Base-by-base conservation (phyloP, 768 basidiomycete genomes). In the Mrakia frigida region DNA sequence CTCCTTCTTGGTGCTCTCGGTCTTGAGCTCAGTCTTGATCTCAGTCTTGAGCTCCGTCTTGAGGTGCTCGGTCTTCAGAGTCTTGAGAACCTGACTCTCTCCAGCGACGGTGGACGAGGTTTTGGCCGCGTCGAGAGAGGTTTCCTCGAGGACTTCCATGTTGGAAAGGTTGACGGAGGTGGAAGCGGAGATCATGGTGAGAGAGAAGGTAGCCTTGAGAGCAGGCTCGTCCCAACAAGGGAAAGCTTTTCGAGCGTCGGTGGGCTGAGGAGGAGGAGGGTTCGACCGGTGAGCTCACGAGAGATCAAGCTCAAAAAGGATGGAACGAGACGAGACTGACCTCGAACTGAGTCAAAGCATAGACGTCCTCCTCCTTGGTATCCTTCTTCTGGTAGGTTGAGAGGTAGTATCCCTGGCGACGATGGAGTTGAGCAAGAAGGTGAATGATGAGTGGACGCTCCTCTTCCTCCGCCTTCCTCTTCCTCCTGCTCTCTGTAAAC, bases 91-190 rank as follows among this genome's bases (percentile, higher is more conserved):
- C 46, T 77, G 73, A 1, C 46, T 77, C 75, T 79, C 74, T 65
- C 70, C 73, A 16, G 33, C 68, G 6, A 67, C 81, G 71, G 81
- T 80, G 65, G 78, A 73, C 50, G 81, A 78, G 25, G 79, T 79
- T 35, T 80, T 71, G 33, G 81, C 81, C 41, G 76, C 75, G 35
- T 84, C 83, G 71, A 78, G 46, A 68, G 46, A 79, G 73, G 3
- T 80, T 77, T 73, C 89, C n/a, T 88, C 89, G 70, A 86, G 82
- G 25, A 87, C 88, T 28, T 92, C 87, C 92, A 94, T 96, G 84
- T 98, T 98, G 85, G 89, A 90, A 78, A 98, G 85, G 82, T 88
- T 91, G 81, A 89, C 88, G 6, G 91, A 90, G 78, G 89, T 88
- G 13, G 84, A 85, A 77, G 89, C 88, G n/a, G 93, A 92, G 80